These are phyloP conservation scores for Cordyceps tenuipes DNA, from an alignment of 2,329 filamentous ascomycete species.

Conservation along the genomic window DNA sequence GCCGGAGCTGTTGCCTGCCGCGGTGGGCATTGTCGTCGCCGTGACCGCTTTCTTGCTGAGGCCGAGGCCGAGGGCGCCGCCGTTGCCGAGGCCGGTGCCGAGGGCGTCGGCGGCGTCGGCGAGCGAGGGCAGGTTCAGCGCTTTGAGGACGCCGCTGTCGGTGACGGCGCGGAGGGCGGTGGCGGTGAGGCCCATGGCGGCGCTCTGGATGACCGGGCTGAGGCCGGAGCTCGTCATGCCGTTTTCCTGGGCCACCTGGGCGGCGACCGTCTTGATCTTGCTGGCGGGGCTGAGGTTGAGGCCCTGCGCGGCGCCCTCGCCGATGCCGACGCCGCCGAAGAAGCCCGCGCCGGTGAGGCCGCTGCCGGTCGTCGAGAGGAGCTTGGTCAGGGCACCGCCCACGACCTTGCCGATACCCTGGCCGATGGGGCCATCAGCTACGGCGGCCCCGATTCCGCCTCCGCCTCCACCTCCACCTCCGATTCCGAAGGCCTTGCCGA, in stretches of 20 bases:
- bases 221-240: conserved; percentile 22
- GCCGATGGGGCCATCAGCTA: background rate
- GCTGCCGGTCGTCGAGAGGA: conserved; percentile 7
- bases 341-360: conserved; percentile 14
- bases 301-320: conserved; percentile 19
- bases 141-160: conserved; percentile 10
- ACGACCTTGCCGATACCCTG: background rate
- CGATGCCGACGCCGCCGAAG: conserved; percentile 20
- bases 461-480: background rate
- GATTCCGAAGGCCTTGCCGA: background rate
- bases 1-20: conserved; percentile 16
- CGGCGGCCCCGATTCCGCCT: background rate
- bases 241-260: conserved; percentile 20
- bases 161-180: conserved; percentile 21
- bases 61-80: conserved; percentile 18
- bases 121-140: conserved; percentile 14
- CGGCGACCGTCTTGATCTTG: conserved; percentile 12
- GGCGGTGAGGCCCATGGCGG: conserved; percentile 21
- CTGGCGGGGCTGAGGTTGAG: conserved; percentile 16
- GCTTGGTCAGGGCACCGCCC: background rate
- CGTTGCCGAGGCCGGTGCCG: conserved; percentile 18
- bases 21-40: background rate
- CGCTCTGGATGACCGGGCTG: conserved; percentile 22
- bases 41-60: conserved; percentile 13
- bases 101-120: conserved; percentile 16